A percentile compares a stretch with the other conserved stretches of the same genome.
Conservation (phyloP, 2,329 filamentous ascomycete genomes). For the Grosmannia penicillata region DNA sequence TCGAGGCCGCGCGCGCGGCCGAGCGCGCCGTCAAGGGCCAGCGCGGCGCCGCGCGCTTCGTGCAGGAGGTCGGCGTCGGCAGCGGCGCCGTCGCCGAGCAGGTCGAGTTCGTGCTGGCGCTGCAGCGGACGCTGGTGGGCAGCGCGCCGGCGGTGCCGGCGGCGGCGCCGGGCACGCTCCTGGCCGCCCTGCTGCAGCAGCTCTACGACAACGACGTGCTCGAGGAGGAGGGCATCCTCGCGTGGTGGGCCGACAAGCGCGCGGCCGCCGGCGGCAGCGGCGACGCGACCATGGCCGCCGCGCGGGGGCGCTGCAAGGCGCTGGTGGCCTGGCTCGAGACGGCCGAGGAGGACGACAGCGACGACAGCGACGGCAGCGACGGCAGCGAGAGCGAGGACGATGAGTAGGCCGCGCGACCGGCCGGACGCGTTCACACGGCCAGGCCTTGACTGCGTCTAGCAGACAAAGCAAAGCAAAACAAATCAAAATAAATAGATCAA, state of each 20-base stretch:
- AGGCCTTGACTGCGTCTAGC: too few relatives aligned
- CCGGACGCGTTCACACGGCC: too few relatives aligned
- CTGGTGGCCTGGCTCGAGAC: slow-evolving; percentile 77
- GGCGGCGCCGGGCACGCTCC: slow-evolving; percentile 41
- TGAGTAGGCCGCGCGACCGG: too few relatives aligned
- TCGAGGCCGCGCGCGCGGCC: slow-evolving; percentile 55
- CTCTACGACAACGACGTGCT: slow-evolving; percentile 73
- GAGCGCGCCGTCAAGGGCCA: slow-evolving; percentile 42
- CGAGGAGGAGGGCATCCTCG: slow-evolving; percentile 75
- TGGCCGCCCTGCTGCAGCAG: slow-evolving; percentile 69
- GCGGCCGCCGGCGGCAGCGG: slow-evolving; percentile 47
- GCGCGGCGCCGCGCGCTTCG: slow-evolving; percentile 31
- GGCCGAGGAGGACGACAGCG: slow-evolving; percentile 57
- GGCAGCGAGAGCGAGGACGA: slow-evolving; percentile 2
- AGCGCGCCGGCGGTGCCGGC: too few relatives aligned
- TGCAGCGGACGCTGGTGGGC: slow-evolving; percentile 73
- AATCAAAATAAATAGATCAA: too few relatives aligned
- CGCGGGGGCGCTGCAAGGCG: slow-evolving; percentile 59
- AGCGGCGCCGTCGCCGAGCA: slow-evolving; percentile 53
- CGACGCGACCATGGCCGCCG: slow-evolving; percentile 36
- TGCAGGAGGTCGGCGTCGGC: slow-evolving; percentile 30
- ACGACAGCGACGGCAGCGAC: slow-evolving; percentile 24
- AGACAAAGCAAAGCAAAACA: too few relatives aligned
- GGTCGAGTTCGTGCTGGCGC: slow-evolving; percentile 65
- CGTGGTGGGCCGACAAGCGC: slow-evolving; percentile 72